A percentile compares a stretch with the other conserved stretches of the same genome.
Conservation (phyloP, 169 alveolate genomes). For the Plasmodium fragile region DNA sequence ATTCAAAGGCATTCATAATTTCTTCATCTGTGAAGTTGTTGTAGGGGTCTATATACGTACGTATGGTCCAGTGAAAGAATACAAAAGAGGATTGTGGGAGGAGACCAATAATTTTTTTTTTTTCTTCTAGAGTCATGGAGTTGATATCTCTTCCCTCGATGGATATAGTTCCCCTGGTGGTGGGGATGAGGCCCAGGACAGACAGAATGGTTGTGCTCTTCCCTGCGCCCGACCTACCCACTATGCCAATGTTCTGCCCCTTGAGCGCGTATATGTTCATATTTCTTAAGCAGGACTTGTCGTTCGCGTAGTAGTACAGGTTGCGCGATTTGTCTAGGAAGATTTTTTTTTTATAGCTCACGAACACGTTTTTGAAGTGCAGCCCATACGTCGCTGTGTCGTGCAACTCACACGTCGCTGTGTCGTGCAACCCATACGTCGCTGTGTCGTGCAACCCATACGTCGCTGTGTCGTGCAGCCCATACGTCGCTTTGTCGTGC, state of each 20-base stretch:
- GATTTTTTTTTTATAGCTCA: conserved; percentile 52
- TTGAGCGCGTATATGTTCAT: conserved; percentile 80
- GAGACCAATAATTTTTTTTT: conserved; percentile 77
- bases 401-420: background rate
- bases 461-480: no score
- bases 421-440: no score
- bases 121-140: conserved; percentile 19
- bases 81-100: conserved; percentile 82
- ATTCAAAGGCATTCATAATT: conserved; percentile 74
- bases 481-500: no score
- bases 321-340: conserved; percentile 25
- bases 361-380: conserved; percentile 61
- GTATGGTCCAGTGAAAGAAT: conserved; percentile 78
- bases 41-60: conserved; percentile 80
- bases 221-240: conserved; percentile 83
- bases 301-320: conserved; percentile 50
- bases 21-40: conserved; percentile 72
- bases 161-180: conserved; percentile 77
- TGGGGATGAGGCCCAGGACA: conserved; percentile 76
- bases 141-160: conserved; percentile 76
- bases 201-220: conserved; percentile 80
- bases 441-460: no score
- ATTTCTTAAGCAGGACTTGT: conserved; percentile 73
- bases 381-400: conserved; percentile 25
- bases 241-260: conserved; percentile 81